Evolutionary conservation across 2,329 filamentous ascomycete genomes (phyloP).

Genomic region (Cytospora mali): DNA sequence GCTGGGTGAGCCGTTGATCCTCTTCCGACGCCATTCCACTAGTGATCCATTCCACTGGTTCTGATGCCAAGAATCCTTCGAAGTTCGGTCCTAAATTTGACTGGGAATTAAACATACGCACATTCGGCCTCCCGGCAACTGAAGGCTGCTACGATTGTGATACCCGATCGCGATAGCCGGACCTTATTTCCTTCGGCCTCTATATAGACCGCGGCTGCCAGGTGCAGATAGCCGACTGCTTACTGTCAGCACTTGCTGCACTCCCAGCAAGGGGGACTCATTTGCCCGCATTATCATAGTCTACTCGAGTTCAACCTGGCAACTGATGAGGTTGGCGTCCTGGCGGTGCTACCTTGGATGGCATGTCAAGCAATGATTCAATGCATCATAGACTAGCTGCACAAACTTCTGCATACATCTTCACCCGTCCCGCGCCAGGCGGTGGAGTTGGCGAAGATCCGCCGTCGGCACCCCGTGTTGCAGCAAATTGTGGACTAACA

Average conservation of each 20-base stretch:
- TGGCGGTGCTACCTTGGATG: slow-evolving; percentile 19
- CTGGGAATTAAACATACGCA: not conserved
- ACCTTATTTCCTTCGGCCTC: not conserved
- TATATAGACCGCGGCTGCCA: not conserved
- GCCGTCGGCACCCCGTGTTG: slow-evolving; percentile 3
- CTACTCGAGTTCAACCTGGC: slow-evolving; percentile 6
- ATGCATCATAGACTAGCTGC: slow-evolving; percentile 16
- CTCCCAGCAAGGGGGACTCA: not conserved
- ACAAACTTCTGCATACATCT: slow-evolving; percentile 7
- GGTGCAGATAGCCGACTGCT: slow-evolving; percentile 11
- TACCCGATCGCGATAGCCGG: slow-evolving; percentile 4
- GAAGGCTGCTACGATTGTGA: not conserved
- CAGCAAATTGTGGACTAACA: slow-evolving; percentile 8
- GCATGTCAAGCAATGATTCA: slow-evolving; percentile 18
- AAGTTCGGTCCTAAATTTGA: not conserved
- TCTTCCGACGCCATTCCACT: slow-evolving; percentile 15
- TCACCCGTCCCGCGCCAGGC: slow-evolving; percentile 9
- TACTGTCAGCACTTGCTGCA: slow-evolving; percentile 10
- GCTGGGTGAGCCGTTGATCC: slow-evolving; percentile 20
- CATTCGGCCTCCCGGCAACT: slow-evolving; percentile 17
- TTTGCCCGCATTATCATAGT: not conserved
- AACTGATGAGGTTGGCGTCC: slow-evolving; percentile 4
- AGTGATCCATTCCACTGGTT: slow-evolving; percentile 26
- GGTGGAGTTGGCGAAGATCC: slow-evolving; percentile 13
- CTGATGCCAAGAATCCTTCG: slow-evolving; percentile 17